These are phyloP conservation scores for Chrysanthemum makinoi DNA, from an alignment of 129 eudicot species.

Conservation along the genomic window DNA sequence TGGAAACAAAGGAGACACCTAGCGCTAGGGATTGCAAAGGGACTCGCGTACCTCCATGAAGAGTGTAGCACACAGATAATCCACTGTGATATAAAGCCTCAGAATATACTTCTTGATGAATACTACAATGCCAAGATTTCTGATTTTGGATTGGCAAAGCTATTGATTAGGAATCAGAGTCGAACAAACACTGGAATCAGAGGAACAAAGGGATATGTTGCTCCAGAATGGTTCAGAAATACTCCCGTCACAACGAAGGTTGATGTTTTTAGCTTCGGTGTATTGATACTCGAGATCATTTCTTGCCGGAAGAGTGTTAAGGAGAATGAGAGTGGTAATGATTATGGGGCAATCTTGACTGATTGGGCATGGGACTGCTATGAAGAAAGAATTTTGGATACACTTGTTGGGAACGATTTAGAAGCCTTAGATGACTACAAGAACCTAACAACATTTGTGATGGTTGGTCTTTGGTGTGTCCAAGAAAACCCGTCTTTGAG, in stretches of 20 bases:
- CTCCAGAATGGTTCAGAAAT: constrained; percentile 2
- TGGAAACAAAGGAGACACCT: constrained; percentile 43
- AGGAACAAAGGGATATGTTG: constrained; percentile 1
- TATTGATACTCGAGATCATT: constrained; percentile 1
- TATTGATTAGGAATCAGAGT: background rate
- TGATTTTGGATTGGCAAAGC: constrained; percentile 5
- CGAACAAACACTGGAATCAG: background rate
- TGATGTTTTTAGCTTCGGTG: background rate
- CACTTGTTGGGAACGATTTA: too few species aligned
- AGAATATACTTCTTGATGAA: background rate
- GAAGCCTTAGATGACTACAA: too few species aligned
- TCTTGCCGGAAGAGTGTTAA: background rate
- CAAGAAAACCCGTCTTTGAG: background rate
- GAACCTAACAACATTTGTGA: background rate
- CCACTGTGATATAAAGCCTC: background rate
- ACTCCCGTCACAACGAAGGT: background rate
- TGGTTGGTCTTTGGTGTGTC: constrained; percentile 3
- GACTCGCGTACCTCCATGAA: constrained; percentile 4
- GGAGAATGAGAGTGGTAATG: too few species aligned
- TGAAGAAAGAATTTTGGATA: too few species aligned
- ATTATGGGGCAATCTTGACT: too few species aligned
- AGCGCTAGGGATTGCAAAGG: constrained; percentile 1
- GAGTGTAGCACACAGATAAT: background rate
- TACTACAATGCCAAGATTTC: background rate
- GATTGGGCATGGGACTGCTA: too few species aligned